Evolutionary conservation across 306 rosid genomes (phyloP).

Genomic region (Citrullus colocynthis): DNA sequence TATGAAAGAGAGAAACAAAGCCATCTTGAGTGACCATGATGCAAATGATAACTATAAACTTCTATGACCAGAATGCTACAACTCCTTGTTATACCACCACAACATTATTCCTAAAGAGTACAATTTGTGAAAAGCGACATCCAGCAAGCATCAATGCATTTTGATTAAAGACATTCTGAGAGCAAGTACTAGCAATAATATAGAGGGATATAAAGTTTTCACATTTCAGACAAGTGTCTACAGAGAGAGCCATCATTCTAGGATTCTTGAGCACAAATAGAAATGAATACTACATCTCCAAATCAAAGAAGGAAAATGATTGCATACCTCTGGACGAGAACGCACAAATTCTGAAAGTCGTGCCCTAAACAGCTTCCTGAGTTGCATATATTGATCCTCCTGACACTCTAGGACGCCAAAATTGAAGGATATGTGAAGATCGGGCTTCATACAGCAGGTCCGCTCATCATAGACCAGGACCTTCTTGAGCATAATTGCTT

Average conservation of each 20-base stretch:
- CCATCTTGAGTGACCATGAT: neutral
- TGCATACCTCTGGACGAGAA: conserved; percentile 54
- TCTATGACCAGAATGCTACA: neutral
- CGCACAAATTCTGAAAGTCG: conserved; percentile 30
- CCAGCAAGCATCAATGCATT: neutral
- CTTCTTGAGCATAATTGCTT: conserved; percentile 48
- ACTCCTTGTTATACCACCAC: too few relatives aligned
- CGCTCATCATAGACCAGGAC: conserved; percentile 32
- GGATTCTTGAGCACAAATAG: neutral
- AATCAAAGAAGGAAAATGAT: neutral
- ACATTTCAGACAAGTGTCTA: neutral
- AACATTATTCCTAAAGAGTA: neutral
- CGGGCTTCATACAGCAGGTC: conserved; percentile 58
- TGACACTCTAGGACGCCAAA: conserved; percentile 21
- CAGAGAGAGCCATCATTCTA: neutral
- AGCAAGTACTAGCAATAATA: neutral
- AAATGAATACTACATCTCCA: neutral
- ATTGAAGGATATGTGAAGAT: conserved; percentile 46
- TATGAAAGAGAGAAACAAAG: neutral
- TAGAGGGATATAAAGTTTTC: neutral
- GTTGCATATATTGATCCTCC: conserved; percentile 13
- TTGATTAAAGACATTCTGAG: neutral
- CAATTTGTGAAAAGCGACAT: neutral
- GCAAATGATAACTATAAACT: neutral
- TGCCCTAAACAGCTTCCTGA: conserved; percentile 33